Conservation (phyloP, 371 early-diverging fungal genomes). For the Mortierella sp. region DNA sequence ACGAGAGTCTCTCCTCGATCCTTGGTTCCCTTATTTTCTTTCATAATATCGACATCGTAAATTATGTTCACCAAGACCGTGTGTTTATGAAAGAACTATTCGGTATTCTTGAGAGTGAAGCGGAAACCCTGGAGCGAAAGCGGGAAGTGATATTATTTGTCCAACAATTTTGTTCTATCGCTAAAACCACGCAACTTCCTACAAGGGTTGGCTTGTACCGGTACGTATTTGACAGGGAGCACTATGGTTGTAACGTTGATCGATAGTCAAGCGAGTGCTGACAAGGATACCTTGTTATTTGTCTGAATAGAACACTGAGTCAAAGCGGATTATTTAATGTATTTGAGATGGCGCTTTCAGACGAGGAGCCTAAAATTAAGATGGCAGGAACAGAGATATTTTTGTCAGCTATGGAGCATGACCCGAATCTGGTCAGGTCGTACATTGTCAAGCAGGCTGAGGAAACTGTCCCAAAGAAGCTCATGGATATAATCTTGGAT, state of each 20-base stretch:
- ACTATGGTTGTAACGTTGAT: not conserved
- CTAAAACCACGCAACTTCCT: slow-evolving; percentile 74
- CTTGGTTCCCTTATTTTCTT: slow-evolving; percentile 81
- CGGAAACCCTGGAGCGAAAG: slow-evolving; percentile 63
- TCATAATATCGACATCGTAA: slow-evolving; percentile 86
- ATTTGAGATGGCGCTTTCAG: slow-evolving; percentile 73
- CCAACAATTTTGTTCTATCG: slow-evolving; percentile 79
- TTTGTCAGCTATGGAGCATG: slow-evolving; percentile 81
- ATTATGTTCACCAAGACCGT: slow-evolving; percentile 74
- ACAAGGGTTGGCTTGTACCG: slow-evolving; percentile 70
- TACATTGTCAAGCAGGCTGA: slow-evolving; percentile 74
- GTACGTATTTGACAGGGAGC: slow-evolving; percentile 2
- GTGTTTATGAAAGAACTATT: slow-evolving; percentile 77
- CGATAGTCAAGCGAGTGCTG: not conserved
- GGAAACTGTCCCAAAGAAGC: slow-evolving; percentile 60
- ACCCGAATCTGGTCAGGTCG: slow-evolving; percentile 79
- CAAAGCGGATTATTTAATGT: slow-evolving; percentile 83
- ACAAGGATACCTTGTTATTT: not conserved
- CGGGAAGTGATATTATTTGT: slow-evolving; percentile 81
- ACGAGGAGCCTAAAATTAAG: slow-evolving; percentile 65
- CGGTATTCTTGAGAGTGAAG: slow-evolving; percentile 66
- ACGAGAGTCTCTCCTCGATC: slow-evolving; percentile 78
- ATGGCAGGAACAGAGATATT: slow-evolving; percentile 78
- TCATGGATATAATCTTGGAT: slow-evolving; percentile 74
- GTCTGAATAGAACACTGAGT: slow-evolving; percentile 67